Evolutionary conservation across 768 basidiomycete species (phyloP).

Genomic region (Tulasnella sp.): DNA sequence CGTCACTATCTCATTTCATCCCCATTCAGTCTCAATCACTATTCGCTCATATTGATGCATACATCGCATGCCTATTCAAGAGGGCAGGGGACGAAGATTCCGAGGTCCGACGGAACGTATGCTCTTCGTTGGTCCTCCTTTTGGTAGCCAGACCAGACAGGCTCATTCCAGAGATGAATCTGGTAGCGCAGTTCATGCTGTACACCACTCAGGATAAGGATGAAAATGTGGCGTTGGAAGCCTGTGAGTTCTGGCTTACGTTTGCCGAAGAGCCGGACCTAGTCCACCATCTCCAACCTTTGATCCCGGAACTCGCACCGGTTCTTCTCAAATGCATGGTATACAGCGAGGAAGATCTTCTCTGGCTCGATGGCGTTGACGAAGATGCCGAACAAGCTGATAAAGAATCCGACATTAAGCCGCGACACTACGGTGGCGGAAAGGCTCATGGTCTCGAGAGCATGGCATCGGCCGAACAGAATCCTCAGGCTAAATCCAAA

Average conservation of each 20-base stretch:
- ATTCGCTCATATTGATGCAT: constrained; percentile 80
- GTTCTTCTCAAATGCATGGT: constrained; percentile 95
- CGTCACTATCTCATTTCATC: constrained; percentile 89
- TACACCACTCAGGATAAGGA: constrained; percentile 97
- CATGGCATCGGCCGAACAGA: constrained; percentile 16
- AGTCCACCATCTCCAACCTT: constrained; percentile 67
- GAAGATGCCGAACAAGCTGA: constrained; percentile 77
- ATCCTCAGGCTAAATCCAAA: constrained; percentile 12
- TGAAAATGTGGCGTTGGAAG: constrained; percentile 91
- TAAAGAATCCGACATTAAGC: constrained; percentile 92
- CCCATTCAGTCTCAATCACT: constrained; percentile 78
- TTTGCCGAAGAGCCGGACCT: constrained; percentile 93
- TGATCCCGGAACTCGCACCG: constrained; percentile 84
- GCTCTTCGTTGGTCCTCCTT: constrained; percentile 86
- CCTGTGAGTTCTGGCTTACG: constrained; percentile 99
- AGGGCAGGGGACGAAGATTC: constrained; percentile 88
- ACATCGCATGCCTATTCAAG: constrained; percentile 88
- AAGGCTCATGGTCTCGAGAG: constrained; percentile 71
- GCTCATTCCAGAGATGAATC: constrained; percentile 87
- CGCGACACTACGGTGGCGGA: constrained; percentile 65
- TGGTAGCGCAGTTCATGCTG: constrained; percentile 97
- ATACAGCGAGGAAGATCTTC: constrained; percentile 90
- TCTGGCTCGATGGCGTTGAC: constrained; percentile 84
- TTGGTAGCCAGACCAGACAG: constrained; percentile 90
- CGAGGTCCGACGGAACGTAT: constrained; percentile 90